A percentile compares a stretch with the other conserved stretches of the same genome.
These are phyloP conservation scores for Cyamopsis tetragonoloba DNA, from an alignment of 306 rosid species.

Conservation along the genomic window DNA sequence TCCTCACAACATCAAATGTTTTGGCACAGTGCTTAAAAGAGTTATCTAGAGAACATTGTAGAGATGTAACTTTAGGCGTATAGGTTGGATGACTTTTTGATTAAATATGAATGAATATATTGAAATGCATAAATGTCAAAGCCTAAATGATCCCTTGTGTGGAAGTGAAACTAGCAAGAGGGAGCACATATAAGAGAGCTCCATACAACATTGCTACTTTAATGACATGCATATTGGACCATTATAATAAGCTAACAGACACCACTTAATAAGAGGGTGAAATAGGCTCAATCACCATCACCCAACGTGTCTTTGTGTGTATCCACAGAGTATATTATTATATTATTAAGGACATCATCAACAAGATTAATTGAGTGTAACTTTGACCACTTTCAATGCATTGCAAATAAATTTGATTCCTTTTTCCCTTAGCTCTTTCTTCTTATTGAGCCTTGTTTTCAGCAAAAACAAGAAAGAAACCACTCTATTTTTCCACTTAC, in stretches of 20 bases:
- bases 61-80: neutral
- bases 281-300: constrained; percentile 30
- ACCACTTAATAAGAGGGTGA: constrained; percentile 17
- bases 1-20: too few relatives aligned
- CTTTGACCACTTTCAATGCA: constrained; percentile 20
- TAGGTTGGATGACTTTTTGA: neutral
- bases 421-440: neutral
- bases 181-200: constrained; percentile 21
- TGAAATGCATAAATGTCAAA: constrained; percentile 28
- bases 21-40: too few relatives aligned
- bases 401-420: neutral
- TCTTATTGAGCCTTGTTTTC: neutral
- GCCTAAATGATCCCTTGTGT: constrained; percentile 20
- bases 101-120: too few relatives aligned
- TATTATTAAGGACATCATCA: neutral
- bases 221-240: constrained; percentile 34
- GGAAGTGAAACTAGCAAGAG: constrained; percentile 19
- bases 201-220: constrained; percentile 20
- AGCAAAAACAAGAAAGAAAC: neutral
- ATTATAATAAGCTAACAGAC: constrained; percentile 23
- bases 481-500: neutral
- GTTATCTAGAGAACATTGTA: neutral
- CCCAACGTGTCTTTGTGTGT: constrained; percentile 25
- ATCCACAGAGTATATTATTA: constrained; percentile 20
- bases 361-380: constrained; percentile 14